Evolutionary conservation across 306 rosid species (phyloP), one percentile per base, ranked within the genome.

Genomic region (Begonia masoniana): DNA sequence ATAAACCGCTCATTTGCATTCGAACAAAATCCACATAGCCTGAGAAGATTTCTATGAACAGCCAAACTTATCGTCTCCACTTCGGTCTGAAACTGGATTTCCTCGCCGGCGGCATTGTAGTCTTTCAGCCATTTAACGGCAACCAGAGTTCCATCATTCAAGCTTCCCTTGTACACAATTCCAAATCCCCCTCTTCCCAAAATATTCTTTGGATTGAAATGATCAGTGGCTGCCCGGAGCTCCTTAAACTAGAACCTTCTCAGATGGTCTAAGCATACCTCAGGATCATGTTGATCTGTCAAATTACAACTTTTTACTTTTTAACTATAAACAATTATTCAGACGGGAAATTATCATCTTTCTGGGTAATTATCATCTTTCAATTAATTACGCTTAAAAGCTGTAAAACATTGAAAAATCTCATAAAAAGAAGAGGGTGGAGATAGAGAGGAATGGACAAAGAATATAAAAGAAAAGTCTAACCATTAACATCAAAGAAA

Each of bases 401-500:
- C 39, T 5, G 8, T n/a, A 31, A 31, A 31, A 31, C 8, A 31
- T 31, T 31, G 39, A 31, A 31, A 31, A 31, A 31, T 31, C 39
- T 31, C 39, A 31, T 31, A 31, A 31, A 31, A 31, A 31, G 4
- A 31, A 3, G 35, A 26, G 4, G 39, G 39, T 31, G 39, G 39
- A 31, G 39, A 31, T 31, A 31, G 39, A 5, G 39, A 31, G 39
- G 9, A 31, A 31, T 31, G 8, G 5, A 31, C 39, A 31, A 5
- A 31, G 39, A 31, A 7, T 31, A 31, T 31, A 31, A 5, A 31
- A 31, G 8, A 31, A 6, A 26, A 6, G 35, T 31, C 80, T 71
- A 62, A 83, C 99, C 99, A 68, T 74, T 92, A 39, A 92, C 82
- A 63, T 92, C 99, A 43, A 92, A 92, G 93, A 92, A 92, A 68